A percentile compares a stretch with the other conserved stretches of the same genome.
Evolutionary conservation across 495 filamentous ascomycete genomes (phyloP).

Genomic region (Hyaloscypha variabilis): DNA sequence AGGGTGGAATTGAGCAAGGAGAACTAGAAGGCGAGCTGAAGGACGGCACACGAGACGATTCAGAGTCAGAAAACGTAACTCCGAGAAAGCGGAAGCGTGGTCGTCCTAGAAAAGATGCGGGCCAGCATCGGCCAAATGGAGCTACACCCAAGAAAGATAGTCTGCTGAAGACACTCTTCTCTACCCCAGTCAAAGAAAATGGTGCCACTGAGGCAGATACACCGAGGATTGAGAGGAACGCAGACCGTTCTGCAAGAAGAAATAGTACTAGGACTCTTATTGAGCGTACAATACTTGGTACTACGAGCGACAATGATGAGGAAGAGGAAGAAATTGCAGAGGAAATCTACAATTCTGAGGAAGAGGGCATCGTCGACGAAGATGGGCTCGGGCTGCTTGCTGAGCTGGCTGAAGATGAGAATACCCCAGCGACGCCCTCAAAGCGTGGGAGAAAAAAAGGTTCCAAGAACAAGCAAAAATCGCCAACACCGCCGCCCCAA

Average conservation of each 20-base stretch:
- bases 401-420: constrained; percentile 1
- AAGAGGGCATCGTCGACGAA: constrained; percentile 6
- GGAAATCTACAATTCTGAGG: constrained; percentile 62
- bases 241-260: constrained; percentile 81
- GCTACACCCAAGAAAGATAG: constrained; percentile 14
- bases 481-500: constrained; percentile 58
- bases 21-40: neutral
- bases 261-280: constrained; percentile 80
- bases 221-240: constrained; percentile 63
- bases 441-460: constrained; percentile 65
- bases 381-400: constrained; percentile 1
- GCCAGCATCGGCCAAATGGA: neutral
- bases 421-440: constrained; percentile 28
- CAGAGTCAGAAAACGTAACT: constrained; percentile 2
- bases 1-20: constrained; percentile 2
- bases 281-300: constrained; percentile 59
- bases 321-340: constrained; percentile 73
- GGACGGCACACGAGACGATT: constrained; percentile 1
- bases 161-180: constrained; percentile 26
- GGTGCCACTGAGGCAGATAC: constrained; percentile 33
- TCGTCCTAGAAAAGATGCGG: neutral
- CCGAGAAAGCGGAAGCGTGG: constrained; percentile 9
- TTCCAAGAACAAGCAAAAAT: constrained; percentile 37
- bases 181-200: constrained; percentile 27
- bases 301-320: constrained; percentile 75